A percentile compares a stretch with the other conserved stretches of the same genome.
Conservation (phyloP, 306 rosid species). For the Morella rubra region DNA sequence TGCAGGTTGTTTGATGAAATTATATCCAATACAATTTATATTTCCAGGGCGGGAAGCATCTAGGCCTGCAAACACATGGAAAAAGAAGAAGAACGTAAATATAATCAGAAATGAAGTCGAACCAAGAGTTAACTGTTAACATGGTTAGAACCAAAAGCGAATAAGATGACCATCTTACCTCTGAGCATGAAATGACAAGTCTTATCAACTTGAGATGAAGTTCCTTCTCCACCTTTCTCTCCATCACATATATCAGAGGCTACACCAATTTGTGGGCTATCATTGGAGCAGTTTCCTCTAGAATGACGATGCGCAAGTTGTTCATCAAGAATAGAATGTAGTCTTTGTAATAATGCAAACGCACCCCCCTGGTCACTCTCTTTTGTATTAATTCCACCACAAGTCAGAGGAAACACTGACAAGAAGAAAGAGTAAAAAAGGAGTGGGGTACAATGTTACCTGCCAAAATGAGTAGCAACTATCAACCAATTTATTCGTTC, state of each 20-base stretch:
- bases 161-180: conserved; percentile 20
- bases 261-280: conserved; percentile 26
- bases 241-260: conserved; percentile 25
- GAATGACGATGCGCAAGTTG: conserved; percentile 30
- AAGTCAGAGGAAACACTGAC: conserved; percentile 23
- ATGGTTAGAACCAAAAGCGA: not conserved
- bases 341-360: conserved; percentile 69
- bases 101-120: conserved; percentile 11
- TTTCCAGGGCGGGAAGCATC: conserved; percentile 33
- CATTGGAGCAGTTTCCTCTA: conserved; percentile 13
- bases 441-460: conserved; percentile 43
- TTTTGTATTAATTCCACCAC: conserved; percentile 28
- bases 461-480: conserved; percentile 99
- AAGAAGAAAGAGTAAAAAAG: not conserved
- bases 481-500: conserved; percentile 94
- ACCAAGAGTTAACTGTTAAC: conserved; percentile 2
- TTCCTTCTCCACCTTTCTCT: conserved; percentile 31
- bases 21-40: conserved; percentile 55
- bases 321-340: conserved; percentile 46
- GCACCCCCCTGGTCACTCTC: conserved; percentile 70
- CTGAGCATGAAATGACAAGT: conserved; percentile 23
- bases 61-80: conserved; percentile 32
- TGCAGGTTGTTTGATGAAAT: conserved; percentile 49
- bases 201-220: conserved; percentile 33
- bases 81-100: conserved; percentile 7